phyloP scores from a whole-genome alignment of 257 asterid species.

The Forsythia viridissima region DNA sequence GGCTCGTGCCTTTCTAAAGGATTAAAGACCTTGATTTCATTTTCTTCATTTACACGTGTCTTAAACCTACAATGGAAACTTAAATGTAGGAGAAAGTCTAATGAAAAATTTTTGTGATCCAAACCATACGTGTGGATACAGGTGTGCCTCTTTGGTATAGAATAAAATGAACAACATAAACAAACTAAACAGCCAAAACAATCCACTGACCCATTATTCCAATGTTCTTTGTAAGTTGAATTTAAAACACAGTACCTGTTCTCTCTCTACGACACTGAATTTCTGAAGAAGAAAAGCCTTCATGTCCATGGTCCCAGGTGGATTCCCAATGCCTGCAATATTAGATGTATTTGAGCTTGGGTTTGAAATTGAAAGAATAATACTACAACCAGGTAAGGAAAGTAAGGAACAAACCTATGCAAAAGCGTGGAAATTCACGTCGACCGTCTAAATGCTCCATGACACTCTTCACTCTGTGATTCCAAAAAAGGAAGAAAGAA shows the following conservation, averaged over 20 bases:
- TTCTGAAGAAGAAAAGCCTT: constrained; percentile 94
- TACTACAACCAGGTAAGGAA: constrained; percentile 3
- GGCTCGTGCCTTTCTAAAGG: background rate
- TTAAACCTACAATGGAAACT: background rate
- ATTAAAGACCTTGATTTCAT: too few species aligned
- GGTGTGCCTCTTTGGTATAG: background rate
- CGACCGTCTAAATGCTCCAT: constrained; percentile 88
- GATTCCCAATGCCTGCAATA: constrained; percentile 77
- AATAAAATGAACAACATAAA: constrained; percentile 6
- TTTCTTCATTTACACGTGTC: too few species aligned
- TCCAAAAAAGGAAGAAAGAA: constrained; percentile 5
- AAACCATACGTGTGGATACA: background rate
- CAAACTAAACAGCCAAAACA: background rate
- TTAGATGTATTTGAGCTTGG: constrained; percentile 5
- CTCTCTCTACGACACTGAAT: constrained; percentile 70
- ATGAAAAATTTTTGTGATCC: background rate
- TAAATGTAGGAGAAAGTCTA: constrained; percentile 1
- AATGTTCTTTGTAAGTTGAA: background rate
- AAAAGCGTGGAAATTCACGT: constrained; percentile 86
- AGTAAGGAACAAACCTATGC: constrained; percentile 64
- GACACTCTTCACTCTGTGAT: constrained; percentile 81
- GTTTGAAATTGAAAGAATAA: constrained; percentile 7
- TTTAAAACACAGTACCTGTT: constrained; percentile 58
- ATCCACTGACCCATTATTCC: background rate
- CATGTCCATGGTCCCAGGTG: constrained; percentile 96